These are phyloP conservation scores for Daldinia childiae DNA, from an alignment of 495 filamentous ascomycete genomes.

Conservation along the genomic window DNA sequence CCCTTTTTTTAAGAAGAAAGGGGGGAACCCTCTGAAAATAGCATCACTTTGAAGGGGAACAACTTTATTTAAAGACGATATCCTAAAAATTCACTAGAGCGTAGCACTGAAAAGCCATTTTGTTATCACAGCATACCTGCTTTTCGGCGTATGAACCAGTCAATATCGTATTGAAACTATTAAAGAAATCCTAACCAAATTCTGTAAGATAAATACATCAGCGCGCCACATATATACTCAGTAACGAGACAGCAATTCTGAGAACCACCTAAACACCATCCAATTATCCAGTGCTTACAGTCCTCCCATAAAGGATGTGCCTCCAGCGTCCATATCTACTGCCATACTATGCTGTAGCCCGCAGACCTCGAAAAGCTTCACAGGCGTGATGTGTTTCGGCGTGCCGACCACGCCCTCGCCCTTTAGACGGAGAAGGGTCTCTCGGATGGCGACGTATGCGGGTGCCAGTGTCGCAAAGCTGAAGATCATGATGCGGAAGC, in stretches of 20 bases:
- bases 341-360: constrained; percentile 66
- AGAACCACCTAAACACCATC: background rate
- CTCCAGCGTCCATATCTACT: constrained; percentile 66
- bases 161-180: background rate
- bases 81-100: too few relatives aligned
- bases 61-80: too few relatives aligned
- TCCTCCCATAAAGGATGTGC: constrained; percentile 44
- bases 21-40: too few relatives aligned
- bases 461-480: constrained; percentile 62
- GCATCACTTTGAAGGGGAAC: too few relatives aligned
- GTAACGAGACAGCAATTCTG: background rate
- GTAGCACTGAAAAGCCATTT: too few relatives aligned
- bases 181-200: background rate
- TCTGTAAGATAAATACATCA: background rate
- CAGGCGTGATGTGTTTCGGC: constrained; percentile 53
- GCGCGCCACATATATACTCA: background rate
- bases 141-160: background rate
- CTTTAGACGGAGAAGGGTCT: constrained; percentile 58
- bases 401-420: constrained; percentile 59
- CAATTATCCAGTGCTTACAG: constrained; percentile 6
- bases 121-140: too few relatives aligned
- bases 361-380: constrained; percentile 58
- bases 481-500: constrained; percentile 72
- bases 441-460: constrained; percentile 63
- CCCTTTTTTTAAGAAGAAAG: too few relatives aligned